These are phyloP conservation scores for Allomyces javanicus DNA, from an alignment of 192 early-diverging fungal genomes.

Conservation along the genomic window DNA sequence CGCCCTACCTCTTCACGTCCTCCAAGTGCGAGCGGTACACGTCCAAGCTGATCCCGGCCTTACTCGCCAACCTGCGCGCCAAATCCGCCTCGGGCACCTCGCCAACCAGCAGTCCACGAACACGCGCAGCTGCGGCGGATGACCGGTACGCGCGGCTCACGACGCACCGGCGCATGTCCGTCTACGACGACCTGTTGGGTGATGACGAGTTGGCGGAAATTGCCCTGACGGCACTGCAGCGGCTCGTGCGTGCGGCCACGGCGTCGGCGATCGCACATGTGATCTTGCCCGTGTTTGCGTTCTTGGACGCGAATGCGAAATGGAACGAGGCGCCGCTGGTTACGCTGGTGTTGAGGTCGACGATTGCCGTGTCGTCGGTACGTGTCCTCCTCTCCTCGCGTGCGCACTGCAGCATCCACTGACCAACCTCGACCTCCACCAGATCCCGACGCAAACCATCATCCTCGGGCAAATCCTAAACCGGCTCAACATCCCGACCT, in stretches of 20 bases:
- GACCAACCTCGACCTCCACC: neutral
- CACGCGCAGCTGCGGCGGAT: neutral
- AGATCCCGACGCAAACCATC: neutral
- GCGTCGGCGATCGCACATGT: neutral
- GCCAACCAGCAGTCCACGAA: neutral
- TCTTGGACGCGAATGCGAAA: neutral
- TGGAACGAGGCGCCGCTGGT: neutral
- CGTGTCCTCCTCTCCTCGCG: neutral
- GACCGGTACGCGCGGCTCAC: neutral
- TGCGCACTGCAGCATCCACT: neutral
- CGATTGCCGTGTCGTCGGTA: neutral
- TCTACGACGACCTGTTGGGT: neutral
- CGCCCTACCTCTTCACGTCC: neutral
- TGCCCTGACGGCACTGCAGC: neutral
- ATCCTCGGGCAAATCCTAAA: neutral
- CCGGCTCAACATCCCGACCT: neutral
- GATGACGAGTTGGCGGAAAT: neutral
- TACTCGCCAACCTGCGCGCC: neutral
- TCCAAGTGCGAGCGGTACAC: neutral
- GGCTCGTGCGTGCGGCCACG: neutral
- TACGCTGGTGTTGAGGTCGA: neutral
- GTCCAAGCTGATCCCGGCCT: neutral
- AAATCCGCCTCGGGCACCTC: neutral
- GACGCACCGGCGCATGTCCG: neutral
- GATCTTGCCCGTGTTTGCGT: neutral